Conservation (phyloP, 2,329 filamentous ascomycete genomes). For the Microascus cirrosus region DNA sequence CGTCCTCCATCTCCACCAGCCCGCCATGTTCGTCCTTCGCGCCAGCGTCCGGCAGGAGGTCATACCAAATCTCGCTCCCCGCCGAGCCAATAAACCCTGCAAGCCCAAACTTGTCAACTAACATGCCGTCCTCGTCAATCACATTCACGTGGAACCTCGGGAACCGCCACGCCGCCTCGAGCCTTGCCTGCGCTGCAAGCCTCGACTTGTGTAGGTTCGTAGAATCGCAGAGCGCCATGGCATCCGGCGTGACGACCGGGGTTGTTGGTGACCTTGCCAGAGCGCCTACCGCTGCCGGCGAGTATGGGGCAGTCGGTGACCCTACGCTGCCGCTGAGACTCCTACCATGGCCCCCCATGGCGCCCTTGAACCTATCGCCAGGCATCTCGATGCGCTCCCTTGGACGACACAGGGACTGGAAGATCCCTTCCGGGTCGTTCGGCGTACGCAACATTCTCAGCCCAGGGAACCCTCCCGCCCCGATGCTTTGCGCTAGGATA, state of each 20-base stretch:
- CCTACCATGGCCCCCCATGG: neutral
- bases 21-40: constrained; percentile 45
- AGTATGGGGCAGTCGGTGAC: neutral
- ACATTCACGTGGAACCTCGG: constrained; percentile 51
- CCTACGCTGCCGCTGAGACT: constrained; percentile 2
- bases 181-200: constrained; percentile 52
- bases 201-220: constrained; percentile 41
- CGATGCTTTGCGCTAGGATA: constrained; percentile 54
- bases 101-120: constrained; percentile 42
- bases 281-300: constrained; percentile 6
- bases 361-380: constrained; percentile 31
- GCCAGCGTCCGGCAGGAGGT: constrained; percentile 44
- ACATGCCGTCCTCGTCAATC: constrained; percentile 35
- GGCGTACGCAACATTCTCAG: constrained; percentile 51
- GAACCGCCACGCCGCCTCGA: constrained; percentile 42
- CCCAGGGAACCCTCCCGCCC: constrained; percentile 48
- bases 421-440: constrained; percentile 56
- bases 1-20: constrained; percentile 38
- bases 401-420: constrained; percentile 60
- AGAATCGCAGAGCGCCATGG: constrained; percentile 14
- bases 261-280: constrained; percentile 20
- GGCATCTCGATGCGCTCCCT: constrained; percentile 40
- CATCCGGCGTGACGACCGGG: constrained; percentile 15
- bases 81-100: constrained; percentile 52
- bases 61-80: constrained; percentile 48